Base-by-base conservation (phyloP, 495 filamentous ascomycete species). In the Xylaria grammica region DNA sequence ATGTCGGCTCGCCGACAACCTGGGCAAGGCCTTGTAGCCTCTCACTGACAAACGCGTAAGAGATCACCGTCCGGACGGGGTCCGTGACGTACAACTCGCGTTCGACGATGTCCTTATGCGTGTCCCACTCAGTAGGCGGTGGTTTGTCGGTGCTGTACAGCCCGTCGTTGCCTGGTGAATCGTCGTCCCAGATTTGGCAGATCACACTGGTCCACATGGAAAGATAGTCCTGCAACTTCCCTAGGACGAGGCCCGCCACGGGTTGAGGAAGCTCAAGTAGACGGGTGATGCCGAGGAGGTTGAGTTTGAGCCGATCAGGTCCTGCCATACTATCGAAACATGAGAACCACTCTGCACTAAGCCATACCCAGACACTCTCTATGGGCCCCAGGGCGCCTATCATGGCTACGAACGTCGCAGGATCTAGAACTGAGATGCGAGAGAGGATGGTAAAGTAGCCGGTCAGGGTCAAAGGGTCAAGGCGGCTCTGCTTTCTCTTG, bases 401-500 rank as follows among this genome's bases (percentile, higher is more conserved):
- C 51, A 89, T 84, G 24, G 82, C 85, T 13, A 86, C 74, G 65
- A 97, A 88, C 27, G 90, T 79, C 9, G 72, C 71, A 0, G 93
- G 89, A 57, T 87, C 87, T 10, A 86, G 86, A 15, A 96, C 73
- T 7, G 87, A 87, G 26, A 99, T 83, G 9, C 93, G 89, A 10
- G 93, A 89, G 1, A 98, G 82, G n/a, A 98, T 81, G 11, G 83
- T 82, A 65, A 95, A 88, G 76, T 95, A 96, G 73, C 97, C 90
- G 0, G 88, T 90, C 68, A 97, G 85, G 6, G 89, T 86, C 29
- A 91, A 79, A 26, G 85, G 83, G 64, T 88, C 87, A 48, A 96
- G 82, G 46, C 82, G 81, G 34, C 86, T 80, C 30, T 77, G 79
- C 67, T 81, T 90, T 34, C 78, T 80, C 66, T 90, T 87, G 0